These are phyloP conservation scores for Lipomyces japonicus DNA, from an alignment of 805 yeast genomes.

Conservation along the genomic window DNA sequence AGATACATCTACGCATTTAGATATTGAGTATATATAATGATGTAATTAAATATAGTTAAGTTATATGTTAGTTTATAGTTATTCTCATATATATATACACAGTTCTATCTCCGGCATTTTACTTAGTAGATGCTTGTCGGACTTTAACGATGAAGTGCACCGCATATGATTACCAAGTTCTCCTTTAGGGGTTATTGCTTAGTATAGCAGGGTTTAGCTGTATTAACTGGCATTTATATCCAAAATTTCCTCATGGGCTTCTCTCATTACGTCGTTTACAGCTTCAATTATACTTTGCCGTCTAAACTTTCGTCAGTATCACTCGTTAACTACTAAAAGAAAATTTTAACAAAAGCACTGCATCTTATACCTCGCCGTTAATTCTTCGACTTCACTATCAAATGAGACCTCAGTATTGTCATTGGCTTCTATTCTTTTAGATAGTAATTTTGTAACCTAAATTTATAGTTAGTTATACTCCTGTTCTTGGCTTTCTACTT, in stretches of 20 bases:
- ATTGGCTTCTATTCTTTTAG: slow-evolving; percentile 9
- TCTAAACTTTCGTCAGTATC: slow-evolving; percentile 1
- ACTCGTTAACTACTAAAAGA: not conserved
- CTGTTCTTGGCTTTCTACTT: not conserved
- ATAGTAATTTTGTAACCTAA: slow-evolving; percentile 10
- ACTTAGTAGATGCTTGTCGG: no score
- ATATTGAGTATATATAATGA: no score
- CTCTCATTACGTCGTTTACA: slow-evolving; percentile 25
- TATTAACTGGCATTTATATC: no score
- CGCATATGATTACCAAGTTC: no score
- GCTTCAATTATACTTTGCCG: slow-evolving; percentile 7
- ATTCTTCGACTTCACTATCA: slow-evolving; percentile 16
- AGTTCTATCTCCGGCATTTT: no score
- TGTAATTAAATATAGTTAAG: no score
- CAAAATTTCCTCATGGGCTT: slow-evolving; percentile 24
- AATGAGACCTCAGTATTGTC: slow-evolving; percentile 10
- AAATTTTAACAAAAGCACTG: not conserved
- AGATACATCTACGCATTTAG: no score
- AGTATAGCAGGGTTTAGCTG: no score
- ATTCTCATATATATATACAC: no score
- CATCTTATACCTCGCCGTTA: slow-evolving; percentile 1
- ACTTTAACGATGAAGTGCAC: no score
- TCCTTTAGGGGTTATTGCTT: no score
- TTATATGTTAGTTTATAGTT: no score
- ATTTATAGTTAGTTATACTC: not conserved